Evolutionary conservation across 2,329 filamentous ascomycete species (phyloP), one percentile per base, ranked within the genome.

Genomic region (Fusarium liriodendri): DNA sequence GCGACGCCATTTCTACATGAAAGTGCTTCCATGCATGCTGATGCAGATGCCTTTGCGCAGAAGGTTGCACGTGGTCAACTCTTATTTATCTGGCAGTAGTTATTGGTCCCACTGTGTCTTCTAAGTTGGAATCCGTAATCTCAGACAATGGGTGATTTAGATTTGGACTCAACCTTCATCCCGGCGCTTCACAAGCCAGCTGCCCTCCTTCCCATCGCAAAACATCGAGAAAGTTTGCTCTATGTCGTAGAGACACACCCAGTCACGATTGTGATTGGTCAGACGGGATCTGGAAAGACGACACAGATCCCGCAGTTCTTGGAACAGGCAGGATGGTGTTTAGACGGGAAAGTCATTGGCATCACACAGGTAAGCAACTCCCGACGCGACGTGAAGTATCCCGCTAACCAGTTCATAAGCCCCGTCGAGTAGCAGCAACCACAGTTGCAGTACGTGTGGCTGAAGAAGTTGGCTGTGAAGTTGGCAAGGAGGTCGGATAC

Each of bases 271-370:
- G 91, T 98, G 14, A 91, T 98, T 64, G 97, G 96, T 10, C 95
- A 98, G 80, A 98, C 97, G 2, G 97, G 97, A 5, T 97, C 94
- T 27, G 95, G 96, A 47, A 98, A 98, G 84, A 98, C 95, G 2
- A 98, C 97, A 0, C 97, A 98, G 80, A 92, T 98, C 50, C 97
- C 97, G 1, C 96, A 98, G 77, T 98, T 93, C 78, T 88, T 98
- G 14, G 92, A 97, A 67, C 88, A 94, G 77, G 94, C 93, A 78
- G 96, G 96, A 83, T 98, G 96, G 95, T 96, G 94, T 80, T 87
- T 88, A 32, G 89, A 95, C 80, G 95, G 94, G 22, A 97, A 95
- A 80, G 82, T 93, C 54, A 93, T 99, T 75, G 96, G 92, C 22
- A 89, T 98, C 50, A 98, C 97, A 18, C 96, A 98, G 90, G 95